Base-by-base conservation (phyloP, 2,329 filamentous ascomycete species). In the Cladosporium sp. region DNA sequence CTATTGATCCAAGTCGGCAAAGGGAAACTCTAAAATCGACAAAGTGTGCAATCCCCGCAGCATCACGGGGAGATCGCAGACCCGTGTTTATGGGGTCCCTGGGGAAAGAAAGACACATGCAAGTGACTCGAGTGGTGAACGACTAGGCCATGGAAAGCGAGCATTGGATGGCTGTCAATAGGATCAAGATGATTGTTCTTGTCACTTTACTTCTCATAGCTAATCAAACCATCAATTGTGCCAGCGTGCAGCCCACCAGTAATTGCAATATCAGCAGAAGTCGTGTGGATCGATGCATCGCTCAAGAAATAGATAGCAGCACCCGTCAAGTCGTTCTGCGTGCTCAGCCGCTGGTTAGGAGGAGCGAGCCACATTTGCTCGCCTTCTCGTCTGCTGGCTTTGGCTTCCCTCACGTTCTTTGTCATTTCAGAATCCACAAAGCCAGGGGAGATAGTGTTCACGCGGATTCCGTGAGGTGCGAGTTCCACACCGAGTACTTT, bases 231-330 rank as follows among this genome's bases (percentile, higher is more conserved):
- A 41, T 48, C 45, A 34, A 48, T 48, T 2, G 45, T 47, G 9
- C 60, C 60, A 3, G 59, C 59, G 43, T 61, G 60, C 12, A 63
- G 56, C 4, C 60, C 60, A 11, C 60, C 60, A 34, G 54, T 57
- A 18, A 63, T 58, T 15, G 59, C 42, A 49, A 61, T 60, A 57
- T 74, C 71, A 30, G 64, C 64, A 1, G 64, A 64, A 6, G 70
- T 74, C n/a, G 68, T 67, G 52, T 74, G 73, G 1, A 69, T 64
- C 30, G 66, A 66, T 5, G 72, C 71, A 50, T 73, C 65, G 18
- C 64, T 69, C 3, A 73, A 55, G 7, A 73, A 62, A 53, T 70
- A 73, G 6, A 74, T 69, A 41, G 69, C 68, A 0, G 68, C 66
- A 5, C 65, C 56, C 2, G 53, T 56, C 3, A 63, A 47, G 38